Evolutionary conservation across 495 filamentous ascomycete genomes (phyloP).

Genomic region (Daldinia concentrica): DNA sequence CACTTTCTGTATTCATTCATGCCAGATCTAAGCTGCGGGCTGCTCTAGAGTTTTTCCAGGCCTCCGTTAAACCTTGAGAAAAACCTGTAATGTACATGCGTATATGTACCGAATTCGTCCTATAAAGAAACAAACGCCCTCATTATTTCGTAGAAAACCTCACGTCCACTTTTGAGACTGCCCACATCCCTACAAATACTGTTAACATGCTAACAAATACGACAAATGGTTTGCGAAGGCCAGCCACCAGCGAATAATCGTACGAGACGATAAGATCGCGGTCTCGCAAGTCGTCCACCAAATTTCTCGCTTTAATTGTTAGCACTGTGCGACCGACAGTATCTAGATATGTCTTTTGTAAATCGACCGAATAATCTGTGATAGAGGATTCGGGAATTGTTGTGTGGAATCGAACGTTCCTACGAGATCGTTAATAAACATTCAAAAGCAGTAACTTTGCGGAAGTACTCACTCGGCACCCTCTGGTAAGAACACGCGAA

Average conservation of each 20-base stretch:
- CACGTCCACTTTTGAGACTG: constrained; percentile 76
- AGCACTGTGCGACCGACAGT: constrained; percentile 88
- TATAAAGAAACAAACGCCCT: constrained; percentile 31
- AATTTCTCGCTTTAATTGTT: constrained; percentile 79
- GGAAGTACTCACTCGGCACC: constrained; percentile 78
- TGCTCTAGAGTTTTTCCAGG: constrained; percentile 33
- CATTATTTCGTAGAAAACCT: constrained; percentile 52
- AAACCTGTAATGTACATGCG: constrained; percentile 30
- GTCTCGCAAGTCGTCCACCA: constrained; percentile 88
- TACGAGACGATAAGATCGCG: constrained; percentile 88
- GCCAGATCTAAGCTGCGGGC: constrained; percentile 30
- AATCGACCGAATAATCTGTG: constrained; percentile 60
- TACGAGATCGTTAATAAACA: constrained; percentile 49
- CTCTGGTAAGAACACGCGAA: constrained; percentile 89
- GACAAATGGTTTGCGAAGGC: constrained; percentile 84
- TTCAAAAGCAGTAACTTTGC: neutral
- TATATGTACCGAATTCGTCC: constrained; percentile 30
- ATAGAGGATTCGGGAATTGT: constrained; percentile 67
- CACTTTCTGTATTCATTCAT: constrained; percentile 32
- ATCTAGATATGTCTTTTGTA: constrained; percentile 86
- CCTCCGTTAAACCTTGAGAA: constrained; percentile 31
- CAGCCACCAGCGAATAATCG: constrained; percentile 78
- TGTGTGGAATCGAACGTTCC: constrained; percentile 74
- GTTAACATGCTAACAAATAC: constrained; percentile 77
- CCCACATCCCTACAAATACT: constrained; percentile 81